Base-by-base conservation (phyloP, 139 green algal genomes). In the Ulvella scutata region DNA sequence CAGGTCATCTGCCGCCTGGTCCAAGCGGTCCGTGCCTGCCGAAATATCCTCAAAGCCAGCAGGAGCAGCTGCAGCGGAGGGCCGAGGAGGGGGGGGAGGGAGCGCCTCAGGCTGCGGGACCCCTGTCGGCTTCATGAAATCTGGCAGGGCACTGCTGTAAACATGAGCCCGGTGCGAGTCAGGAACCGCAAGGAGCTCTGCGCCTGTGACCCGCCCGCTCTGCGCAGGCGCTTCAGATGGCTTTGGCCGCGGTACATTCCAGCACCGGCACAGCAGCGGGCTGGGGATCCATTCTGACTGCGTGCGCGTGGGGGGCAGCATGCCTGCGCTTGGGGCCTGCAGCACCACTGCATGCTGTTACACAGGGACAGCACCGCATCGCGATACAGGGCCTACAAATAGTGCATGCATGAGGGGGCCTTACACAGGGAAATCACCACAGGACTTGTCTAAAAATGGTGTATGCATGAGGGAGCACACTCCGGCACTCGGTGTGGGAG, bases 251-350 rank as follows among this genome's bases (percentile, higher is more conserved):
- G 84, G 79, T 43, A 98, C 87, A 29, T 93, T 92, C 73, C 97
- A 93, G 0, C 94, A 83, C 81, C 90, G 92, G 85, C 93, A 98
- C 74, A 98, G 86, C 77, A 98, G 82, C 4, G 90, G 83, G 43
- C 78, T 82, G 7, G 94, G 94, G 37, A 88, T 72, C 94, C 94
- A 98, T 33, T 96, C 89, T 61, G 92, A 84, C 38, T 79, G 77
- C 0, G 61, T 82, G 6, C 85, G 79, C 0, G 78, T 73, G 1
- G 85, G 86, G 29, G 44, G 77, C 9, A 77, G 20, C 4, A 59
- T 43, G 9, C 40, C 74, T 26, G 72, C 72, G n/a, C 31, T 76
- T 72, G 76, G 40, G 6, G 10, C 51, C 9, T n/a, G 9, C 51
- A 36, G n/a, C 20, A 26, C 51, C 9, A 23, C n/a, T 6, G 9